Evolutionary conservation across 2,329 filamentous ascomycete genomes (phyloP), one percentile per base, ranked within the genome.

Genomic region (Diaporthe sp.): DNA sequence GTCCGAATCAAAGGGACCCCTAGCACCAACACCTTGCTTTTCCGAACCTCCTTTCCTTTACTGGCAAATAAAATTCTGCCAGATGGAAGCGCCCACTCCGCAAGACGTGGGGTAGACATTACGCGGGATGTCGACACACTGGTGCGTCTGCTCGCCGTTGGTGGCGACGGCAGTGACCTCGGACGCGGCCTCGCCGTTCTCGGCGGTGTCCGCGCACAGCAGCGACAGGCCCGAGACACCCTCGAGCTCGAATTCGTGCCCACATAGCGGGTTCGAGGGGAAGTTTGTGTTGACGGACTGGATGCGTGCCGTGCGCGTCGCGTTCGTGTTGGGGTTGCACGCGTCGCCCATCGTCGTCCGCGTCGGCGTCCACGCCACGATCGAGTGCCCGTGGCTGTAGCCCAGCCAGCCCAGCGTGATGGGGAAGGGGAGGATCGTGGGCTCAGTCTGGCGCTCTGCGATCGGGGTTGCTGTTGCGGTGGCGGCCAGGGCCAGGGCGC

Each of bases 151-250:
- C 42, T 61, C 52, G 64, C 75, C 75, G 57, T 75, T 71, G 40
- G 75, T 76, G 7, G 75, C 75, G 22, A 76, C 71, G 45, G 75
- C 75, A 12, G 75, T 76, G 58, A 75, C 74, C 40, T 73, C 66
- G 9, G 75, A 64, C 30, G 71, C 71, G 17, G 45, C 40, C 2
- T 50, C 42, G 38, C 25, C 47, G 9, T 74, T 71, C 60, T 66
- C 60, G 17, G 60, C 60, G 30, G 55, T 72, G 28, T 73, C 57
- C 13, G 66, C 67, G 61, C 74, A 77, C 9, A 76, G 55, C 13
- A 77, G 72, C 55, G 58, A 42, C 17, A 77, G 64, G 47, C 71
- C 73, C 10, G 33, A 42, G 30, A 72, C 64, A 35, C 76, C 76
- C 50, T 77, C 71, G 35, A 77, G 10, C 5, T 50, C 38, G 64